Evolutionary conservation across 352 stramenopile genomes (phyloP).

Genomic region (Blastocystis sp.): DNA sequence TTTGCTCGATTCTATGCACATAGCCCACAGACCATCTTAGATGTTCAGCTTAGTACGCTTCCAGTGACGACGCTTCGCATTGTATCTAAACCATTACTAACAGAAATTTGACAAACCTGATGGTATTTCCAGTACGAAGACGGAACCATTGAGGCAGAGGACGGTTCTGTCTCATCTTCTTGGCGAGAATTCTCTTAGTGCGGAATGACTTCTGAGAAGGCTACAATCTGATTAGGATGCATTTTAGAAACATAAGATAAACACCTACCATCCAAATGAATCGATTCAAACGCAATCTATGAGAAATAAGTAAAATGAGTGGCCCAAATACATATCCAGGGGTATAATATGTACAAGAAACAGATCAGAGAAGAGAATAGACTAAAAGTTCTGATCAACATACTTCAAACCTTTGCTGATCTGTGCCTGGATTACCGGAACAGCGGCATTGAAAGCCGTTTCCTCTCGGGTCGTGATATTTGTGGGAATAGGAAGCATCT

Average conservation of each 20-base stretch:
- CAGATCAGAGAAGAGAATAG: constrained; percentile 8
- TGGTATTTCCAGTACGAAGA: too few relatives aligned
- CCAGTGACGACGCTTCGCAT: constrained; percentile 98
- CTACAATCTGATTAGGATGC: constrained; percentile 62
- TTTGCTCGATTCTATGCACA: not conserved
- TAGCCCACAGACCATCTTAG: constrained; percentile 74
- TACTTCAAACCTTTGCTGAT: constrained; percentile 53
- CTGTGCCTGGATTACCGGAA: constrained; percentile 28
- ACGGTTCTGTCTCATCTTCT: constrained; percentile 99
- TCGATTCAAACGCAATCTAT: constrained; percentile 26
- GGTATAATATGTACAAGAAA: not conserved
- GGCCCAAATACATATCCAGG: not conserved
- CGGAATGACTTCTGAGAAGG: constrained; percentile 99
- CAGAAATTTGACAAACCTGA: constrained; percentile 97
- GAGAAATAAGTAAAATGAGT: not conserved
- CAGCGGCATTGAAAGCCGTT: constrained; percentile 24
- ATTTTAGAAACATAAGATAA: not conserved
- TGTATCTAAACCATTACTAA: constrained; percentile 96
- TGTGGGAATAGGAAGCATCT: constrained; percentile 84
- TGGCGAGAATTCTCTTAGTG: constrained; percentile 96
- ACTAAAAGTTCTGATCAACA: constrained; percentile 35
- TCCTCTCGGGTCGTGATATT: constrained; percentile 67
- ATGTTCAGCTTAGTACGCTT: constrained; percentile 97
- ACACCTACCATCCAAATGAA: not conserved
- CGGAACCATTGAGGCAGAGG: too few relatives aligned